Conservation (phyloP, 1,139 yeast genomes). For the Zygosaccharomyces pseudobailii region DNA sequence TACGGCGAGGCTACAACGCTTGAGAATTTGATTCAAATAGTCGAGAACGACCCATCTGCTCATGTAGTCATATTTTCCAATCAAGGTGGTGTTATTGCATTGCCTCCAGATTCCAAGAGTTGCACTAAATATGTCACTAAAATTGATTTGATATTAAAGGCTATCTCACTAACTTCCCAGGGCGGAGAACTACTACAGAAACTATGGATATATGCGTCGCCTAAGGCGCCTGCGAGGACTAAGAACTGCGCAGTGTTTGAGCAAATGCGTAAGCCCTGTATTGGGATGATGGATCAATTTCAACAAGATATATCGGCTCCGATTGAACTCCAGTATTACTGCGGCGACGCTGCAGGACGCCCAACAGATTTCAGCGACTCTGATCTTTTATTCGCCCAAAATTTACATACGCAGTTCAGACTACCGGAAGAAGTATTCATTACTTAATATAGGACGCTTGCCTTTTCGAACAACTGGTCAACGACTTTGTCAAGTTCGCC, state of each 20-base stretch:
- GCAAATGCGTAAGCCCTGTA: slow-evolving; percentile 64
- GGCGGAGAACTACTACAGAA: slow-evolving; percentile 28
- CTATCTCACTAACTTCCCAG: slow-evolving; percentile 14
- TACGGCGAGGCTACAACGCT: slow-evolving; percentile 17
- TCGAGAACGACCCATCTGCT: slow-evolving; percentile 20
- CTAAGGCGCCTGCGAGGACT: slow-evolving; percentile 43
- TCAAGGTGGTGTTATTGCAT: slow-evolving; percentile 55
- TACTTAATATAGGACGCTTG: slow-evolving; percentile 61
- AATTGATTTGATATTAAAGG: slow-evolving; percentile 38
- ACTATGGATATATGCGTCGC: slow-evolving; percentile 59
- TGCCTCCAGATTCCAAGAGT: slow-evolving; percentile 46
- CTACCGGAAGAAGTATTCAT: slow-evolving; percentile 61
- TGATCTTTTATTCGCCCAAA: slow-evolving; percentile 64
- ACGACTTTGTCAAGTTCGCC: slow-evolving; percentile 85
- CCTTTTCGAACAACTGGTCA: slow-evolving; percentile 89
- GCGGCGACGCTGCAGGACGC: slow-evolving; percentile 98
- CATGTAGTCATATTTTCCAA: slow-evolving; percentile 72
- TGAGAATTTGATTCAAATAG: slow-evolving; percentile 29
- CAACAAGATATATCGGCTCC: slow-evolving; percentile 31
- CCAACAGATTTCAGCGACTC: slow-evolving; percentile 69
- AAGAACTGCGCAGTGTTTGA: slow-evolving; percentile 35
- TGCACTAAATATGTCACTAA: slow-evolving; percentile 45
- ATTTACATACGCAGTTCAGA: slow-evolving; percentile 48
- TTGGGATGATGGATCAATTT: slow-evolving; percentile 65
- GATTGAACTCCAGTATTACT: slow-evolving; percentile 46